These are phyloP conservation scores for Wickerhamiella allomyrinae DNA, from an alignment of 805 yeast species.

Conservation along the genomic window DNA sequence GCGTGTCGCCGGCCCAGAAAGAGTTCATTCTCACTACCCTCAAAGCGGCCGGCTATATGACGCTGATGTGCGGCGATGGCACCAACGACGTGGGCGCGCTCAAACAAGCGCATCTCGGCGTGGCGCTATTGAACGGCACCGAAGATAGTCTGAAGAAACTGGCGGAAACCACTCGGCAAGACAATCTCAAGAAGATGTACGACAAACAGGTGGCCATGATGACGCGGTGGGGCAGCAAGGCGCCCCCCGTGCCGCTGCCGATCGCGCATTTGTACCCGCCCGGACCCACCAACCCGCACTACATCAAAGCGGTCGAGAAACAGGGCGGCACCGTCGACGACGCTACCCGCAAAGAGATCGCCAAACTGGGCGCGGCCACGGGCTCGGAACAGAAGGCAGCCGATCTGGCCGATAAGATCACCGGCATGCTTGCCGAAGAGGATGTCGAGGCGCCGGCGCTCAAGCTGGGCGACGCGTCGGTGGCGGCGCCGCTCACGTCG, in stretches of 20 bases:
- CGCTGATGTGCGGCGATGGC: conserved; percentile 99
- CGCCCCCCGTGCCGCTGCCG: conserved; percentile 62
- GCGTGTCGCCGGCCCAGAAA: conserved; percentile 93
- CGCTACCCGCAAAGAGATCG: conserved; percentile 29
- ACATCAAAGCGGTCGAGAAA: conserved; percentile 69
- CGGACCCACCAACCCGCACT: conserved; percentile 81
- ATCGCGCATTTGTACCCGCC: conserved; percentile 96
- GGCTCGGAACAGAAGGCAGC: conserved; percentile 26
- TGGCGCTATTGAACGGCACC: conserved; percentile 94
- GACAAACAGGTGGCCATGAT: conserved; percentile 72
- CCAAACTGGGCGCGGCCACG: conserved; percentile 23
- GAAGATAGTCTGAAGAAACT: conserved; percentile 84
- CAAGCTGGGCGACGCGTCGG: conserved; percentile 96
- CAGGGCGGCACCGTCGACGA: conserved; percentile 71
- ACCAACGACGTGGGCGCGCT: conserved; percentile 99
- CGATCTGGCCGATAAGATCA: conserved; percentile 48
- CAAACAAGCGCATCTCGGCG: conserved; percentile 96
- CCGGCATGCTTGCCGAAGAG: conserved; percentile 40
- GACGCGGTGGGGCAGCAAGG: conserved; percentile 56
- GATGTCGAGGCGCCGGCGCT: conserved; percentile 77
- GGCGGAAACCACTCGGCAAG: conserved; percentile 62
- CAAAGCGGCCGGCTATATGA: conserved; percentile 79
- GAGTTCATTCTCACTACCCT: conserved; percentile 75
- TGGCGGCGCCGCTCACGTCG: conserved; percentile 97
- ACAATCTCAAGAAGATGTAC: conserved; percentile 51